Base-by-base conservation (phyloP, 805 yeast species). In the Myxozyma kluyveri region DNA sequence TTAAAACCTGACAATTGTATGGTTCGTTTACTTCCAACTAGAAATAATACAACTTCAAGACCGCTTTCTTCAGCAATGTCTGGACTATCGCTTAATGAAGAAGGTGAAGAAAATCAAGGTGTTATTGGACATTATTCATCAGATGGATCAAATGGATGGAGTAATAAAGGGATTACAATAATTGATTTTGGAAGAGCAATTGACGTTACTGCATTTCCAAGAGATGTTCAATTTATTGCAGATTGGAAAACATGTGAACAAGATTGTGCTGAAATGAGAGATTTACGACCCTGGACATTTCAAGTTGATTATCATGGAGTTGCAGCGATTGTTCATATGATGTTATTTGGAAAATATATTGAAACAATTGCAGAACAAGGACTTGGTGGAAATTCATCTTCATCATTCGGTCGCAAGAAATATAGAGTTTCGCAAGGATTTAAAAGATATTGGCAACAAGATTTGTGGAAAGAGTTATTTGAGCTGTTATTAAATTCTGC, bases 1-100 rank as follows among this genome's bases (percentile, higher is more conserved):
- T 67, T 89, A 48, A 86, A 85, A 63, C 84, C 96, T 0, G 96
- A 86, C 57, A 89, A 88, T 64, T 86, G 93, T 58, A 85, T 89
- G 95, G 63, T 88, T 0, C 68, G 85, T 36, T 73, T 85, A 37
- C 69, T 71, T 51, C 62, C 24, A 57, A 53, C 0, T 45, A 50
- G 42, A 45, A 59, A 51, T 36, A 49, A 46, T 32, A 22, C 31
- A 14, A 37, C 61, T 12, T 45, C 45, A 43, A 55, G 48, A 7
- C 44, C 48, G 9, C 41, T 54, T 12, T 51, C 59, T 9, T 9
- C 33, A 29, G 33, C 33, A 14, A 29, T 29, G 33, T 29, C 33
- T 29, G 33, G 14, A 14, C 39, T 56, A 9, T 21, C 31, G 19
- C 5, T 42, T 17, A 48, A 39, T n/a, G 23, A 47, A 9, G 12